Percentiles rank a stretch among this genome's conserved stretches.
phyloP scores from a whole-genome alignment of 2,329 filamentous ascomycete genomes.

The Periconia sp. region DNA sequence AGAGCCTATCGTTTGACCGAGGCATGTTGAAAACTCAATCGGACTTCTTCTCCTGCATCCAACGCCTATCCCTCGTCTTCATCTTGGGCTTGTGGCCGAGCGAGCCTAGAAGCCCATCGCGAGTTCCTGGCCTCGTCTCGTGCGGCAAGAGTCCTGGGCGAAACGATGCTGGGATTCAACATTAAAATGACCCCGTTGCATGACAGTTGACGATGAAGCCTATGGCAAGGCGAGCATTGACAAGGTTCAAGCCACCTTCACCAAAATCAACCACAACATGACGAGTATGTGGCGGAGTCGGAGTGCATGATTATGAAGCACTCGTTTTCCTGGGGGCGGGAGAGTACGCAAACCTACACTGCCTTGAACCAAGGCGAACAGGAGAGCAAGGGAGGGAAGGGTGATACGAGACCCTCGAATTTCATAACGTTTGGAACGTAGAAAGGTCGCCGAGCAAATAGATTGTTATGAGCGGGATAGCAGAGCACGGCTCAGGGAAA shows the following conservation, averaged over 20 bases:
- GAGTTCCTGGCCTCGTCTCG: constrained; percentile 29
- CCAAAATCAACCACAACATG: constrained; percentile 16
- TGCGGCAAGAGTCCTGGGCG: constrained; percentile 29
- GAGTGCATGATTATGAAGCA: constrained; percentile 23
- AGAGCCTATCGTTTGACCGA: constrained; percentile 32
- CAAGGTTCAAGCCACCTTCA: constrained; percentile 15
- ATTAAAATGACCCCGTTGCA: constrained; percentile 24
- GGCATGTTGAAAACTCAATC: constrained; percentile 28
- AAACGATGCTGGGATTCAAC: constrained; percentile 30
- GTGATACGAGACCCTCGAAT: constrained; percentile 15
- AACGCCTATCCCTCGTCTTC: constrained; percentile 30
- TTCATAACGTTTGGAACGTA: constrained; percentile 22
- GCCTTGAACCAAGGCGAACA: constrained; percentile 13
- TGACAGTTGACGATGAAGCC: constrained; percentile 19
- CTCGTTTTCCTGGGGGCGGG: constrained; percentile 27
- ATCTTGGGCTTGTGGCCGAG: constrained; percentile 35
- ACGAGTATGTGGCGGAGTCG: constrained; percentile 19
- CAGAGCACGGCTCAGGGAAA: background rate
- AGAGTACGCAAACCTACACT: constrained; percentile 14
- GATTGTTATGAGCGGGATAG: background rate
- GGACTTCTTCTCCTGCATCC: constrained; percentile 31
- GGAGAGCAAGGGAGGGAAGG: constrained; percentile 4
- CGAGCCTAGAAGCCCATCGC: constrained; percentile 28
- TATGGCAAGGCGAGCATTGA: constrained; percentile 14
- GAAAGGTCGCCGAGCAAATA: constrained; percentile 12